A percentile compares a stretch with the other conserved stretches of the same genome.
These are phyloP conservation scores for Malbranchea zuffiana DNA, from an alignment of 2,329 filamentous ascomycete genomes.

Conservation along the genomic window DNA sequence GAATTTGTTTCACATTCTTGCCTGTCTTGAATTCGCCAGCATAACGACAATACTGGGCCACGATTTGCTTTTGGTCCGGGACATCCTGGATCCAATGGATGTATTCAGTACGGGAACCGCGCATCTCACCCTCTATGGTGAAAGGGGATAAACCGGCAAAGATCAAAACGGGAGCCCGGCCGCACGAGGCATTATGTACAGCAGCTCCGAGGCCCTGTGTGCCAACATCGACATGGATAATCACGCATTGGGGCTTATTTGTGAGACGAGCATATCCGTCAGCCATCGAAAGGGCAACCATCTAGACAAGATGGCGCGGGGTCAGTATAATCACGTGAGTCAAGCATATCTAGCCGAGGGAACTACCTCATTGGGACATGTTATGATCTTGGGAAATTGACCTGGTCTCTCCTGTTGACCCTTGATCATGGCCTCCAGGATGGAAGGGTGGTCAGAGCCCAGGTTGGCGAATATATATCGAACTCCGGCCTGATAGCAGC, in stretches of 20 bases:
- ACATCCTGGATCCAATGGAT: constrained; percentile 83
- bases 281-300: constrained; percentile 77
- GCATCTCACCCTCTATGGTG: constrained; percentile 65
- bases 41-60: constrained; percentile 78
- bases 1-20: constrained; percentile 78
- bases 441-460: constrained; percentile 55
- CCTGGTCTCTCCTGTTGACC: constrained; percentile 56
- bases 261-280: constrained; percentile 68
- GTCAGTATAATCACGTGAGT: too few species aligned
- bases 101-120: constrained; percentile 68
- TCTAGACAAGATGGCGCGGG: too few species aligned
- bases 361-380: constrained; percentile 64
- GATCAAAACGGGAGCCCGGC: constrained; percentile 62
- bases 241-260: constrained; percentile 62
- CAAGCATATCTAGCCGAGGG: too few species aligned
- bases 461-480: constrained; percentile 44
- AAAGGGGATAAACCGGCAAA: constrained; percentile 70
- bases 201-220: constrained; percentile 68
- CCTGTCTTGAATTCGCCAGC: constrained; percentile 72
- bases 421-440: constrained; percentile 71
- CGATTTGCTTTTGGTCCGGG: constrained; percentile 67
- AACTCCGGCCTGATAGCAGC: constrained; percentile 35
- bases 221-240: constrained; percentile 72
- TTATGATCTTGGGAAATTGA: constrained; percentile 62
- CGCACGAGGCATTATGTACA: constrained; percentile 67